Conservation (phyloP, 352 stramenopile species). For the Phytophthora chlamydospora region DNA sequence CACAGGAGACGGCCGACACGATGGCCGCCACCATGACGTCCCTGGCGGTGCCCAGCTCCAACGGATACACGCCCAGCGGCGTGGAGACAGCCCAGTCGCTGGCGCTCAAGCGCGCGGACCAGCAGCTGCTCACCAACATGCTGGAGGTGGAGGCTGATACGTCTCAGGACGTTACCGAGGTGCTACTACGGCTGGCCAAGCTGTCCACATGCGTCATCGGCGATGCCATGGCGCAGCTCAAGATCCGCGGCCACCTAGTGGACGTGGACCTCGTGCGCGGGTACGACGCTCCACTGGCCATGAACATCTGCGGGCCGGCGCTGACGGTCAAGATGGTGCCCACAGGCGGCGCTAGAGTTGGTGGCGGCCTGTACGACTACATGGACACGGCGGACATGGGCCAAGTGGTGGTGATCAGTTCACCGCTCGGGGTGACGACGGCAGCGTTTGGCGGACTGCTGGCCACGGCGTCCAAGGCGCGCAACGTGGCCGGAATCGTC, state of each 20-base stretch:
- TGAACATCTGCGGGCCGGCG: slow-evolving; percentile 81
- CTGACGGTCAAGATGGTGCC: slow-evolving; percentile 82
- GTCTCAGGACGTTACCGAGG: slow-evolving; percentile 12
- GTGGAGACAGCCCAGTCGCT: slow-evolving; percentile 25
- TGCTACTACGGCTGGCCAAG: slow-evolving; percentile 75
- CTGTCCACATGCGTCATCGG: slow-evolving; percentile 83
- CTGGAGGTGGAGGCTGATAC: slow-evolving; percentile 54
- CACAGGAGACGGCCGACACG: slow-evolving; percentile 3
- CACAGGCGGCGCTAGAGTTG: slow-evolving; percentile 57
- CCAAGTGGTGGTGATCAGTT: slow-evolving; percentile 82
- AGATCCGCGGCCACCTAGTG: slow-evolving; percentile 81
- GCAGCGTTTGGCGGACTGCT: slow-evolving; percentile 79
- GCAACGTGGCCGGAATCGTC: slow-evolving; percentile 67
- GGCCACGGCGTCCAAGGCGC: slow-evolving; percentile 72
- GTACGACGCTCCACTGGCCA: slow-evolving; percentile 54
- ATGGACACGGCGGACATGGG: slow-evolving; percentile 76
- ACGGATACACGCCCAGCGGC: slow-evolving; percentile 11
- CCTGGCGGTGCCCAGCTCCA: slow-evolving; percentile 24
- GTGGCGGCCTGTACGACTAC: slow-evolving; percentile 80
- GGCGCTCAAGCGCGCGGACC: slow-evolving; percentile 56
- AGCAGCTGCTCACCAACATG: slow-evolving; percentile 66
- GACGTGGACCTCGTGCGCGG: slow-evolving; percentile 75
- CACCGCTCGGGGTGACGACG: slow-evolving; percentile 52
- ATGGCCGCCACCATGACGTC: slow-evolving; percentile 21
- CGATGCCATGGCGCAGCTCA: slow-evolving; percentile 76